These are phyloP conservation scores for Debaryomyces castellii DNA, from an alignment of 805 yeast genomes.

Conservation along the genomic window DNA sequence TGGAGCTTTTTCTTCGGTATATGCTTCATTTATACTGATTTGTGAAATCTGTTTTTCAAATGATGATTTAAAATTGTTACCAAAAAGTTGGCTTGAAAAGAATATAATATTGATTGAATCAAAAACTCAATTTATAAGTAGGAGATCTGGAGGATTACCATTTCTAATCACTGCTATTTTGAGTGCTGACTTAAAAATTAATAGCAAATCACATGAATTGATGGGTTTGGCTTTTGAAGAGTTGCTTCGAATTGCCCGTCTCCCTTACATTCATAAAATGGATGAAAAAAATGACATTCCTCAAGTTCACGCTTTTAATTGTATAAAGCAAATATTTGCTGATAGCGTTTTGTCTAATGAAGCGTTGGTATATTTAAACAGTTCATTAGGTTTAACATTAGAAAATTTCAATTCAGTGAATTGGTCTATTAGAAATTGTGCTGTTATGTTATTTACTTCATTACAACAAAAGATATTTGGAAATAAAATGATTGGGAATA, in stretches of 20 bases:
- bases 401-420: slow-evolving; percentile 59
- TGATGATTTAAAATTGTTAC: slow-evolving; percentile 31
- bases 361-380: slow-evolving; percentile 52
- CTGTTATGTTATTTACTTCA: slow-evolving; percentile 89
- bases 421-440: slow-evolving; percentile 91
- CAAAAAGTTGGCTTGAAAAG: slow-evolving; percentile 59
- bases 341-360: slow-evolving; percentile 65
- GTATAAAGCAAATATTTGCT: slow-evolving; percentile 69
- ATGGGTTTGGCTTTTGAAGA: slow-evolving; percentile 50
- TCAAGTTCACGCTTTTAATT: slow-evolving; percentile 91
- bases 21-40: slow-evolving; percentile 72
- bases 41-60: slow-evolving; percentile 53
- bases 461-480: slow-evolving; percentile 82
- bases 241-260: slow-evolving; percentile 54
- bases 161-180: slow-evolving; percentile 72
- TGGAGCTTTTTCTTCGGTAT: slow-evolving; percentile 88
- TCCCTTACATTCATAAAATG: slow-evolving; percentile 45
- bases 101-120: slow-evolving; percentile 52
- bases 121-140: slow-evolving; percentile 69
- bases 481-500: slow-evolving; percentile 39
- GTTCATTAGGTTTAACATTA: slow-evolving; percentile 61
- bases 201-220: slow-evolving; percentile 28
- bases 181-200: slow-evolving; percentile 40
- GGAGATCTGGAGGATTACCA: slow-evolving; percentile 94
- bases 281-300: slow-evolving; percentile 69